Evolutionary conservation across 2,329 filamentous ascomycete genomes (phyloP).

Genomic region (Colletotrichum godetiae): DNA sequence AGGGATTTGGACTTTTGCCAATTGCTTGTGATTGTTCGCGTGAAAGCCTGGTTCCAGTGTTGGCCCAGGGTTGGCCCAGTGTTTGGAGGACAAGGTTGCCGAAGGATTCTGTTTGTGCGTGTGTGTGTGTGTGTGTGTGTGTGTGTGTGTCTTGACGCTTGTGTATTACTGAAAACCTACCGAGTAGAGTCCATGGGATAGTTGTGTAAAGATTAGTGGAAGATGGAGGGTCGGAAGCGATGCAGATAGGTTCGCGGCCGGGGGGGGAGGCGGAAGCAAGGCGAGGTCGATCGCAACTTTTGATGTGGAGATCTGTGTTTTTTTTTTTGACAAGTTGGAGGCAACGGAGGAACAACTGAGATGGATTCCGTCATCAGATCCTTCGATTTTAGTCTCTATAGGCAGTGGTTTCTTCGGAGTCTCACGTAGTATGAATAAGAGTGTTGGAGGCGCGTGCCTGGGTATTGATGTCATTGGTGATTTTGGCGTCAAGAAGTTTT

Average conservation of each 20-base stretch:
- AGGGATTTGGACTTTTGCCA: not conserved
- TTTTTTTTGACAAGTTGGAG: no score
- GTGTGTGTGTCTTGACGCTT: no score
- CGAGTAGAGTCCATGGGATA: not conserved
- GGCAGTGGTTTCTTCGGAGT: no score
- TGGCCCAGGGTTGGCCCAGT: not conserved
- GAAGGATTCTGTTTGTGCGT: not conserved
- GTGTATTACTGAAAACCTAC: not conserved
- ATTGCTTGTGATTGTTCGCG: not conserved
- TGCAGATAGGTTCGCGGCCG: not conserved
- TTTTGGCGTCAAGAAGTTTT: not conserved
- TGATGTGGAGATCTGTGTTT: not conserved
- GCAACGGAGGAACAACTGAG: no score
- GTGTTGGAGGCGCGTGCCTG: not conserved
- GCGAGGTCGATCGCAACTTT: constrained; percentile 1
- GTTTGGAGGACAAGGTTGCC: not conserved
- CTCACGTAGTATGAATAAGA: no score
- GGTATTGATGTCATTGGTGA: not conserved
- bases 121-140: not conserved
- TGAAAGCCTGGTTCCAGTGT: not conserved
- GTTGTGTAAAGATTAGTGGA: not conserved
- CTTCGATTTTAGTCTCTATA: no score
- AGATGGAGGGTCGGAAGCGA: constrained; percentile 9
- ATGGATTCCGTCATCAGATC: no score
- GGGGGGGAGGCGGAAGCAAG: not conserved